phyloP scores from a whole-genome alignment of 2,329 filamentous ascomycete species.

The Dryadomyces quercus-mongolicae region DNA sequence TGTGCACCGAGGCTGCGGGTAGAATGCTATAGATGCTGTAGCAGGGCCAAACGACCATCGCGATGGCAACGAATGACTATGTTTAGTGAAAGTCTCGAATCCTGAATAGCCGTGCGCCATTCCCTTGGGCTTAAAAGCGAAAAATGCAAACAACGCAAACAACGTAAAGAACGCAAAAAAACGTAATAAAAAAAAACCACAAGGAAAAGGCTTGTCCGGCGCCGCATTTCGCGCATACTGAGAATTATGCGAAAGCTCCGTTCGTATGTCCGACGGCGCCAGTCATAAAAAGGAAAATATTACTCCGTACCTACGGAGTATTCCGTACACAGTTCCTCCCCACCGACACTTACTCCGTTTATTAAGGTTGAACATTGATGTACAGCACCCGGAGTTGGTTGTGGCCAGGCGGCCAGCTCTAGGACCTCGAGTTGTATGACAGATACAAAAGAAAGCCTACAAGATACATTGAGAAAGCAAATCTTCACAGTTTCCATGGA shows the following conservation, averaged over 20 bases:
- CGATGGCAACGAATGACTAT: too few species aligned
- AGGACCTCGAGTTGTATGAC: background rate
- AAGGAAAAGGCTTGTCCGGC: background rate
- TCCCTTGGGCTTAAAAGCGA: background rate
- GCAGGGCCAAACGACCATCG: too few species aligned
- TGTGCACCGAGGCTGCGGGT: too few species aligned
- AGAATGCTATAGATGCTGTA: too few species aligned
- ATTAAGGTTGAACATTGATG: background rate
- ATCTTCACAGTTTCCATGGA: background rate
- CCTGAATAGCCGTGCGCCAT: background rate
- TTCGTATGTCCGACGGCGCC: slow-evolving; percentile 11
- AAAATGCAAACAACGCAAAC: background rate
- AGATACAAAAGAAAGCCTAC: background rate
- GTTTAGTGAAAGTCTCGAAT: too few species aligned
- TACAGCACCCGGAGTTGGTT: background rate
- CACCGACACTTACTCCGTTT: background rate
- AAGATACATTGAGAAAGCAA: background rate
- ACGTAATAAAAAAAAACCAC: background rate
- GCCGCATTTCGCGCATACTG: slow-evolving; percentile 2
- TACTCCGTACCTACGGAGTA: too few species aligned
- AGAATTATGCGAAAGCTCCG: slow-evolving; percentile 8
- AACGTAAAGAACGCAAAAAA: background rate
- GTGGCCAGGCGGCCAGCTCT: background rate
- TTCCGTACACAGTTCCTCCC: too few species aligned
- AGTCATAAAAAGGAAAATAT: background rate